These are phyloP conservation scores for Chenopodium suecicum DNA, from an alignment of 148 eudicot genomes.

Conservation along the genomic window DNA sequence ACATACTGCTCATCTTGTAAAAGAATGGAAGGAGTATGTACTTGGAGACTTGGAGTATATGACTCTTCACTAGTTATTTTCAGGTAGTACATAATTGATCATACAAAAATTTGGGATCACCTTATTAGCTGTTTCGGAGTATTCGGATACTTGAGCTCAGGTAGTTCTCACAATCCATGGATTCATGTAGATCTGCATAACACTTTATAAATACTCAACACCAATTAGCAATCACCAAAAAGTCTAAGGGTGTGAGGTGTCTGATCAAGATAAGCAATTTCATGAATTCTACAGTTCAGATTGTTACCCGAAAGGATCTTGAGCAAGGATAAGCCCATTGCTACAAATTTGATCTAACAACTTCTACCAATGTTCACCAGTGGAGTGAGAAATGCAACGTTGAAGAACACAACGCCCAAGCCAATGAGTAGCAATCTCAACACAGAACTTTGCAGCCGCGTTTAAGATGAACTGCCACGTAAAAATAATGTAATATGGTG, in stretches of 20 bases:
- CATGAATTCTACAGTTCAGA: conserved; percentile 9
- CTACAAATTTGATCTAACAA: conserved; percentile 45
- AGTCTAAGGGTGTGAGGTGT: neutral
- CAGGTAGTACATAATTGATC: too few species aligned
- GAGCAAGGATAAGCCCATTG: conserved; percentile 54
- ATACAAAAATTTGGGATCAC: too few species aligned
- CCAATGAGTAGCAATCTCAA: conserved; percentile 64
- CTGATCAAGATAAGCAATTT: neutral
- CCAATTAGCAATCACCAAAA: neutral
- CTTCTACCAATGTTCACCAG: conserved; percentile 46
- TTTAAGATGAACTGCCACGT: conserved; percentile 56
- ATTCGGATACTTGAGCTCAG: too few species aligned
- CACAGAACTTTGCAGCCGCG: conserved; percentile 62
- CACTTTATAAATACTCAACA: neutral
- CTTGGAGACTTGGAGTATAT: too few species aligned
- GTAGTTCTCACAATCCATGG: too few species aligned
- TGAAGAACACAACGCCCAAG: conserved; percentile 75
- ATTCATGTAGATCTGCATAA: neutral
- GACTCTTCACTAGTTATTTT: too few species aligned
- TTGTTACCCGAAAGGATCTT: conserved; percentile 72
- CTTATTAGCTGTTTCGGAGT: too few species aligned
- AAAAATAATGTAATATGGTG: conserved; percentile 6
- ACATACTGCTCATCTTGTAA: too few species aligned
- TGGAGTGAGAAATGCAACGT: conserved; percentile 56
- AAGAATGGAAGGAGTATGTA: too few species aligned